A percentile compares a stretch with the other conserved stretches of the same genome.
phyloP scores from a whole-genome alignment of 2,329 filamentous ascomycete genomes.

The Periconia digitata region DNA sequence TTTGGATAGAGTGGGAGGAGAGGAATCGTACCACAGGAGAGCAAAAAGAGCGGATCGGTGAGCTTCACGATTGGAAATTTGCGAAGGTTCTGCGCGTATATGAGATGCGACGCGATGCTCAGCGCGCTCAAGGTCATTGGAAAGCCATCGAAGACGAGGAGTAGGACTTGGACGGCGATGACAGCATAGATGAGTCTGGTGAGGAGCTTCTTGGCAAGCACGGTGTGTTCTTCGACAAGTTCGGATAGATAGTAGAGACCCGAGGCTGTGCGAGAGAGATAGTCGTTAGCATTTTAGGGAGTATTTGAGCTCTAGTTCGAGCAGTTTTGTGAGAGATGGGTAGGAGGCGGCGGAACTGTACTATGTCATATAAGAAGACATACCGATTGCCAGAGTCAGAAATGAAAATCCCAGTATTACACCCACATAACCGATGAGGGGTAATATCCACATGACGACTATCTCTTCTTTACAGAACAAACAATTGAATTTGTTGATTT shows the following conservation, averaged over 20 bases:
- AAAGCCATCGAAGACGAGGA: conserved; percentile 83
- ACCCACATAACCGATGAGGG: conserved; percentile 85
- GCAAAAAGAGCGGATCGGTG: conserved; percentile 80
- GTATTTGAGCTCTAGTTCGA: background rate
- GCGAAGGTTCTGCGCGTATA: conserved; percentile 87
- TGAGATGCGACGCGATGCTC: conserved; percentile 75
- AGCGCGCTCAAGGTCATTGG: conserved; percentile 73
- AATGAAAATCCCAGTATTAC: conserved; percentile 89
- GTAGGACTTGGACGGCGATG: conserved; percentile 71
- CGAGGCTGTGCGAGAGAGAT: conserved; percentile 62
- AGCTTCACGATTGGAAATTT: conserved; percentile 78
- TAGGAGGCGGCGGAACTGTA: background rate
- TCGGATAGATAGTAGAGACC: conserved; percentile 98
- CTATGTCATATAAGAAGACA: conserved; percentile 1
- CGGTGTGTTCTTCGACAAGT: conserved; percentile 96
- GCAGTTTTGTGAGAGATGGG: background rate
- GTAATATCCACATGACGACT: conserved; percentile 88
- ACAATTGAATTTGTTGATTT: background rate
- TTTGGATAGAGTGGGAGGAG: background rate
- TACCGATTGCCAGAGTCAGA: conserved; percentile 89
- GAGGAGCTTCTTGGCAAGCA: conserved; percentile 85
- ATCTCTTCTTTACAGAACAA: background rate
- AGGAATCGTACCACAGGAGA: conserved; percentile 69
- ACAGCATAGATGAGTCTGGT: conserved; percentile 82
- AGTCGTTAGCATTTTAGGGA: background rate